Base-by-base conservation (phyloP, 257 asterid genomes). In the Voacanga thouarsii region DNA sequence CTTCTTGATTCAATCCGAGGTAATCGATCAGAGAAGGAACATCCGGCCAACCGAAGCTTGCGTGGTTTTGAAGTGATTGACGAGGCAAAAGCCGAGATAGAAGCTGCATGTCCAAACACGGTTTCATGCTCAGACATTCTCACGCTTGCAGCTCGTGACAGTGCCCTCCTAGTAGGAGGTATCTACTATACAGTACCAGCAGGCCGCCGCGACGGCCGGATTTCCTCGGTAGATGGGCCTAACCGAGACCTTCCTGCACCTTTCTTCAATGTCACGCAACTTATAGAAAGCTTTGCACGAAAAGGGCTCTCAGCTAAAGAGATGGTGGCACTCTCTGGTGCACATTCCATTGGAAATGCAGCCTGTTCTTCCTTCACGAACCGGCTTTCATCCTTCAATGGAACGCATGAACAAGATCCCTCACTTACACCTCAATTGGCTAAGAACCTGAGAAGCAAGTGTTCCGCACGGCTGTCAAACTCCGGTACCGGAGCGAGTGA, bases 61-160 rank as follows among this genome's bases (percentile, higher is more conserved):
- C 77, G 89, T 8, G 91, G 91, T 30, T 87, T 81, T 63, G 86
- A 85, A 75, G 88, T 87, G 78, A 83, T 83, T n/a, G 91, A 85
- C 7, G 77, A 74, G 41, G 86, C 86, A 12, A 87, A 87, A 77
- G 53, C 78, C 19, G 71, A 55, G 67, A 56, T 85, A 2, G 91
- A 87, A 80, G 71, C 82, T 8, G 33, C 63, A 30, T 87, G 89
- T 63, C 91, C 89, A 28, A 59, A 76, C 74, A 84, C 82, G 4
- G 88, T 85, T 3, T 87, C 91, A 0, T 87, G 91, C 24, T 76
- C 91, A 6, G 87, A 88, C 67, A 84, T 85, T 8, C 37, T 88
- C 28, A 78, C 86, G 12, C 84, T 83, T 33, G 89, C 91, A 5
- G 82, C 89, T 37, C 82, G 87, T 3, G 89, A 86, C 45, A 84